Percentiles rank a stretch among this genome's conserved stretches.
phyloP scores from a whole-genome alignment of 805 yeast species.

The Yamadazyma sp. region DNA sequence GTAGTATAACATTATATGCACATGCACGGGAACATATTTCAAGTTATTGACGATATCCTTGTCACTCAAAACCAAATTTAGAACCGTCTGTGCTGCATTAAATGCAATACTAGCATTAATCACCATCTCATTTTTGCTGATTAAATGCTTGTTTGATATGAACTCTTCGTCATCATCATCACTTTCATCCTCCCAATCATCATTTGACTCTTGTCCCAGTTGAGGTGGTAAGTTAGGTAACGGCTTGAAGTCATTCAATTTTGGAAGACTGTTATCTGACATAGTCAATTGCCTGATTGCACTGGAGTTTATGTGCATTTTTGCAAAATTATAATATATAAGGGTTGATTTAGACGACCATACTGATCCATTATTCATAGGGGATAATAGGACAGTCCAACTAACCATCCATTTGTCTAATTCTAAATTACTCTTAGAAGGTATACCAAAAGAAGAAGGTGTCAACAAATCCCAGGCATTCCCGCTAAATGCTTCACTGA shows the following conservation, averaged over 20 bases:
- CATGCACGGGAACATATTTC: conserved; percentile 67
- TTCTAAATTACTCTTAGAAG: conserved; percentile 63
- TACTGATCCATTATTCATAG: conserved; percentile 49
- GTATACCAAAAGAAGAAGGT: conserved; percentile 63
- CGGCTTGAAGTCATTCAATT: conserved; percentile 22
- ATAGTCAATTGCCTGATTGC: conserved; percentile 43
- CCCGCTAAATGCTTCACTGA: conserved; percentile 53
- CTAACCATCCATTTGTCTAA: conserved; percentile 78
- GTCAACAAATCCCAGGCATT: conserved; percentile 59
- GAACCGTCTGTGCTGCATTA: conserved; percentile 60
- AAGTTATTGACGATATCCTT: conserved; percentile 54
- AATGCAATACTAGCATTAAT: conserved; percentile 50
- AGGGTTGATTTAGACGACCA: conserved; percentile 73
- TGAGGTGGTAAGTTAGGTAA: conserved; percentile 3
- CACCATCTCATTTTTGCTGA: conserved; percentile 30
- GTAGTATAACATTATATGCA: conserved; percentile 67
- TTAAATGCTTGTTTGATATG: conserved; percentile 28
- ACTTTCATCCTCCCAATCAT: conserved; percentile 14
- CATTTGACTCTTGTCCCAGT: neutral
- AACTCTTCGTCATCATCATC: conserved; percentile 28
- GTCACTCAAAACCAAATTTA: conserved; percentile 58
- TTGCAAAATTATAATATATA: conserved; percentile 70
- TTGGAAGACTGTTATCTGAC: conserved; percentile 29
- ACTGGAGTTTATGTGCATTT: conserved; percentile 63
- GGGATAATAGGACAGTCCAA: conserved; percentile 69